phyloP scores from a whole-genome alignment of 2,329 filamentous ascomycete species.

The Zymoseptoria passerinii region DNA sequence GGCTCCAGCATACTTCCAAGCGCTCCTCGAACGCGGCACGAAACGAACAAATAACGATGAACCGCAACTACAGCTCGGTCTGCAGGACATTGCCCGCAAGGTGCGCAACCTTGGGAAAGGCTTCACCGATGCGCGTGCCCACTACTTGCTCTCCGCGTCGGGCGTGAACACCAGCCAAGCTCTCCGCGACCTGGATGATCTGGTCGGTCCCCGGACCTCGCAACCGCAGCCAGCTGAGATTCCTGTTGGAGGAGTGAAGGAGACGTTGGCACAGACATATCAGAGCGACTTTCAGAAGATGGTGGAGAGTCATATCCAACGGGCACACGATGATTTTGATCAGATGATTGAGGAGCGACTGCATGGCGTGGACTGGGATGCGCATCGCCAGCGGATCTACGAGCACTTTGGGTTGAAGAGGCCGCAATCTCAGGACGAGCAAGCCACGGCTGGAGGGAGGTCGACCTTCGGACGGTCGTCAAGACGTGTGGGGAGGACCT shows the following conservation, averaged over 20 bases:
- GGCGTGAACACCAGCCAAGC: constrained; percentile 82
- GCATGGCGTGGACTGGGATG: constrained; percentile 82
- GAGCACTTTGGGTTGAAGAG: constrained; percentile 81
- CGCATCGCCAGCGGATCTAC: constrained; percentile 85
- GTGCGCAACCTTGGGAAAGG: constrained; percentile 72
- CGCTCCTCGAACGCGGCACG: constrained; percentile 54
- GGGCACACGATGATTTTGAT: constrained; percentile 87
- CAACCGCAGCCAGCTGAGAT: constrained; percentile 5
- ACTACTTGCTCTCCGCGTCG: constrained; percentile 87
- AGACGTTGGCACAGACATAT: constrained; percentile 23
- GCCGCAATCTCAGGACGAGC: constrained; percentile 30
- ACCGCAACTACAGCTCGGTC: constrained; percentile 79
- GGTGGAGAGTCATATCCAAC: constrained; percentile 48
- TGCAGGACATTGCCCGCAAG: constrained; percentile 73
- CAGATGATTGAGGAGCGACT: constrained; percentile 90
- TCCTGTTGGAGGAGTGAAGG: constrained; percentile 22
- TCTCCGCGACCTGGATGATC: constrained; percentile 61
- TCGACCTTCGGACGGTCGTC: constrained; percentile 47
- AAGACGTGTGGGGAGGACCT: constrained; percentile 32
- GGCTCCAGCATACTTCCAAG: constrained; percentile 54
- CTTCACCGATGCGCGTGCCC: constrained; percentile 45
- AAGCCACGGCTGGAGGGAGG: constrained; percentile 17
- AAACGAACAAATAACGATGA: constrained; percentile 70
- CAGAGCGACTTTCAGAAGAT: constrained; percentile 57
- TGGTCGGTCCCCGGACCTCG: constrained; percentile 17